Conservation (phyloP, 768 basidiomycete genomes). For the Tylopilus sp. region DNA sequence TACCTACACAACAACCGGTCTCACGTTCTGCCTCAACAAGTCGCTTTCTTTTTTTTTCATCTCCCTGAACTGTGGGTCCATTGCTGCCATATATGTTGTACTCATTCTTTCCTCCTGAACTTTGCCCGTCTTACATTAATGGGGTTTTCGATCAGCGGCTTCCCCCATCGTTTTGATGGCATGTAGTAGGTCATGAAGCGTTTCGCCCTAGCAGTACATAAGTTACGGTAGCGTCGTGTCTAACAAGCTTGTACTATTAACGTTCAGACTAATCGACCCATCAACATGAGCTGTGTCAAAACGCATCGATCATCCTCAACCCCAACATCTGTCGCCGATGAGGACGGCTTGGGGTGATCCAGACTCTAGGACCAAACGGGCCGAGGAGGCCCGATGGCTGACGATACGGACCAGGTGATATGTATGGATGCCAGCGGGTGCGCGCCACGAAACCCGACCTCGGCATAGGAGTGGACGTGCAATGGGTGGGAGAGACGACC, state of each 20-base stretch:
- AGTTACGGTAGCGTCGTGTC: too few species aligned
- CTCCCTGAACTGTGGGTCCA: conserved; percentile 1
- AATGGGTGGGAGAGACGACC: too few species aligned
- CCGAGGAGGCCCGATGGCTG: too few species aligned
- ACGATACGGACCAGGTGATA: too few species aligned
- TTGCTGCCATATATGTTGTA: conserved; percentile 13
- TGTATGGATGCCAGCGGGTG: too few species aligned
- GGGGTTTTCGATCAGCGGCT: conserved; percentile 6
- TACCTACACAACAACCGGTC: conserved; percentile 1
- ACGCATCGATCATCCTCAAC: too few species aligned
- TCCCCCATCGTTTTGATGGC: neutral
- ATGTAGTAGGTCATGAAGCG: neutral
- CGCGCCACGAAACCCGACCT: too few species aligned
- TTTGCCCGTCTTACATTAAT: conserved; percentile 10
- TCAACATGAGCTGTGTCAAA: neutral
- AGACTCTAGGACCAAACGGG: too few species aligned
- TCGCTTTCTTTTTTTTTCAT: neutral
- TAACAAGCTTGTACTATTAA: neutral
- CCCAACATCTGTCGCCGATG: too few species aligned
- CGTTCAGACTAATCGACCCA: too few species aligned
- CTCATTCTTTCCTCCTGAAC: neutral
- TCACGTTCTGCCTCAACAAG: neutral
- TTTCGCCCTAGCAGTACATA: neutral
- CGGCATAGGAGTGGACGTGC: too few species aligned
- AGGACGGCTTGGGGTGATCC: too few species aligned